phyloP scores from a whole-genome alignment of 352 stramenopile species.

The Aphanomyces invadans region DNA sequence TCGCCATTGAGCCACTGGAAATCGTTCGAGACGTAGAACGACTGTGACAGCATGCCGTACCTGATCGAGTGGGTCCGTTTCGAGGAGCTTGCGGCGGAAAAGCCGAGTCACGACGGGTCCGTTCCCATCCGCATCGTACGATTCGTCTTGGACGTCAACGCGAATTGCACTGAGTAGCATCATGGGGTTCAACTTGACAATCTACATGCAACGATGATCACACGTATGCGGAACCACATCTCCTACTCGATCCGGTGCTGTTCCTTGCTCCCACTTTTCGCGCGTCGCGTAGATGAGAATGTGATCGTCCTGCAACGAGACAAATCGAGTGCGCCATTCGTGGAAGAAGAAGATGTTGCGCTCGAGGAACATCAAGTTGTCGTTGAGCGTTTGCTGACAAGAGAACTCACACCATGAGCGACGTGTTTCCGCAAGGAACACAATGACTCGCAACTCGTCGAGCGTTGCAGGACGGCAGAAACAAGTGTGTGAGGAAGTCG shows the following conservation, averaged over 20 bases:
- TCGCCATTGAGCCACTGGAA: slow-evolving; percentile 65
- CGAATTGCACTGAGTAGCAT: slow-evolving; percentile 80
- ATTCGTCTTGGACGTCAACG: slow-evolving; percentile 47
- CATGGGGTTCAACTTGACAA: slow-evolving; percentile 61
- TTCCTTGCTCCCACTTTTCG: slow-evolving; percentile 75
- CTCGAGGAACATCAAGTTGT: slow-evolving; percentile 69
- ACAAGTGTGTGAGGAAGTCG: neutral
- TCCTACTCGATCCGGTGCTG: slow-evolving; percentile 76
- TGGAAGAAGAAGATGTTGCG: slow-evolving; percentile 80
- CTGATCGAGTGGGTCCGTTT: slow-evolving; percentile 71
- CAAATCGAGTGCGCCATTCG: slow-evolving; percentile 73
- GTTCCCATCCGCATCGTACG: slow-evolving; percentile 27
- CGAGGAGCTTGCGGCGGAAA: slow-evolving; percentile 65
- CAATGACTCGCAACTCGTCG: neutral
- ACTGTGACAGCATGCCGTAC: slow-evolving; percentile 26
- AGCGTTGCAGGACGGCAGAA: neutral
- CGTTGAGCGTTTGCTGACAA: slow-evolving; percentile 85
- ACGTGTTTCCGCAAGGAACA: too few species aligned
- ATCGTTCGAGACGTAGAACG: neutral
- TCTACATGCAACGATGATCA: slow-evolving; percentile 31
- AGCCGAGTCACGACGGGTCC: slow-evolving; percentile 35
- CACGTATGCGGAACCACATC: too few species aligned
- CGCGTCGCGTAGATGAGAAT: slow-evolving; percentile 70
- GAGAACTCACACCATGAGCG: too few species aligned
- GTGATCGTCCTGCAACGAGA: slow-evolving; percentile 73